Evolutionary conservation across 139 green algal species (phyloP).

Genomic region (Eudorina sp.): DNA sequence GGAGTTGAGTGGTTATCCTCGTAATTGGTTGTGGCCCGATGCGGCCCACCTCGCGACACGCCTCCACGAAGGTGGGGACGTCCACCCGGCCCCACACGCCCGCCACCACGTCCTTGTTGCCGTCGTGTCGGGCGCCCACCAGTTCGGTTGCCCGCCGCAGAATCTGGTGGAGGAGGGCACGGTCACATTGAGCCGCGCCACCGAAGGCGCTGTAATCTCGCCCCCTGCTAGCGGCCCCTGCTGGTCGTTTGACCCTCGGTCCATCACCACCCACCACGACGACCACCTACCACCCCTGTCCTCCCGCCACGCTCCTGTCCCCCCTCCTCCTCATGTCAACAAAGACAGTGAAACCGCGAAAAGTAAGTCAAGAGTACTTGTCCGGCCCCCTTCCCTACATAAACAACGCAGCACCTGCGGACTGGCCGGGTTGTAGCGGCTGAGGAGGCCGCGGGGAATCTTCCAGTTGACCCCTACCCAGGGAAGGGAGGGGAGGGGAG

Average conservation of each 20-base stretch:
- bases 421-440: conserved; percentile 4
- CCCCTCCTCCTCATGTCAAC: too few species aligned
- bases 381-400: too few species aligned
- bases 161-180: background rate
- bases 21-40: too few species aligned
- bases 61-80: conserved; percentile 35
- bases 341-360: too few species aligned
- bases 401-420: too few species aligned
- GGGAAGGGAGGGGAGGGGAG: too few species aligned
- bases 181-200: background rate
- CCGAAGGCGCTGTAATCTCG: background rate
- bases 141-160: background rate
- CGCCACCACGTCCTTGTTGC: conserved; percentile 33
- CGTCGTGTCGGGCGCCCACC: conserved; percentile 25
- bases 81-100: conserved; percentile 42
- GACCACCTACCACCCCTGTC: background rate
- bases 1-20: too few species aligned
- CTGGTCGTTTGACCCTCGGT: too few species aligned
- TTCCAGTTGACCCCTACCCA: conserved; percentile 28
- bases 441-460: conserved; percentile 31
- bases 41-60: conserved; percentile 39
- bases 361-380: too few species aligned
- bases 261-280: too few species aligned
- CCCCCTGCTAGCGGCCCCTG: background rate
- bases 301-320: background rate